These are phyloP conservation scores for Fusarium nygamai DNA, from an alignment of 2,329 filamentous ascomycete species.

Conservation along the genomic window DNA sequence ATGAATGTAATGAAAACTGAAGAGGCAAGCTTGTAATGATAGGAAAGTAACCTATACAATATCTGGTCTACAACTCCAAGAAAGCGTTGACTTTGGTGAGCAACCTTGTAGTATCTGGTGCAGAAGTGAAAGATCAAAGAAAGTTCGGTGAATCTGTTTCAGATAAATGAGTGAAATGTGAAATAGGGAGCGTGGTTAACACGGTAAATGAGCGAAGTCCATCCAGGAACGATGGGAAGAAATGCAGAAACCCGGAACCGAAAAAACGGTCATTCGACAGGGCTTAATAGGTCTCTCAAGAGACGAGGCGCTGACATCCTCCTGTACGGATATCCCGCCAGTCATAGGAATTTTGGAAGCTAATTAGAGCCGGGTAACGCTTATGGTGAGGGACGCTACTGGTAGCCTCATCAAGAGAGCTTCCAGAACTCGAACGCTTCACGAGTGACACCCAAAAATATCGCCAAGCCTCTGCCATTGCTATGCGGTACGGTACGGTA, in stretches of 20 bases:
- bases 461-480: conserved; percentile 23
- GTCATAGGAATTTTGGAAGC: neutral
- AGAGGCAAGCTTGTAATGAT: neutral
- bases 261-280: neutral
- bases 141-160: neutral
- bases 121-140: neutral
- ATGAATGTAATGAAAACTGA: neutral
- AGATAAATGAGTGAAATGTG: conserved; percentile 8
- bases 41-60: neutral
- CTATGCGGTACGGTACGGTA: neutral
- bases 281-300: conserved; percentile 13
- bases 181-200: conserved; percentile 13
- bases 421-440: conserved; percentile 7
- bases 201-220: conserved; percentile 21
- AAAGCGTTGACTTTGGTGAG: neutral
- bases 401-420: neutral
- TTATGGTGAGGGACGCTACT: neutral
- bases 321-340: conserved; percentile 6
- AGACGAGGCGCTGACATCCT: conserved; percentile 7
- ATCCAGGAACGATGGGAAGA: neutral
- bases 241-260: neutral
- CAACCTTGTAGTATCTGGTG: neutral
- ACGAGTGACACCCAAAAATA: conserved; percentile 9
- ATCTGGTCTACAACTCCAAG: neutral
- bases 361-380: neutral